Percentiles rank a stretch among this genome's conserved stretches.
Conservation (phyloP, 1,284 basidiomycete genomes). For the Cyathus pygmaeus region DNA sequence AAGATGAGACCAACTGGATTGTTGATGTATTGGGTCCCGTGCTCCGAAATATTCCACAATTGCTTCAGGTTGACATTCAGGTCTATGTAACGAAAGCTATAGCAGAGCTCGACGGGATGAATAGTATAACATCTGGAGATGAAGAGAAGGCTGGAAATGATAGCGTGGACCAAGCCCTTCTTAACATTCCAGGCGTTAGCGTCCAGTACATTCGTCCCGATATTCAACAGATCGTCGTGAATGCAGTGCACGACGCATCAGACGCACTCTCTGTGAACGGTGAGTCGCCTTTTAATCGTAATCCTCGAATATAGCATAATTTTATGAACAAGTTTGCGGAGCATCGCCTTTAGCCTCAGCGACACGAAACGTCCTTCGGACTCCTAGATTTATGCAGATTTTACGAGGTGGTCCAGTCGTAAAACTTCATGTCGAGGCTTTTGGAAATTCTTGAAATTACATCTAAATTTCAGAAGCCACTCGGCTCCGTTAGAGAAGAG, state of each 20-base stretch:
- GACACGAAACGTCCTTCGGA: constrained; percentile 7
- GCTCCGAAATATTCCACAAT: constrained; percentile 23
- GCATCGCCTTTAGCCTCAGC: not conserved
- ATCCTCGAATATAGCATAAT: not conserved
- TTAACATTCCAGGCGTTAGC: not conserved
- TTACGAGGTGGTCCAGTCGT: constrained; percentile 20
- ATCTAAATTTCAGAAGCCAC: too few species aligned
- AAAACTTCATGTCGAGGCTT: constrained; percentile 4
- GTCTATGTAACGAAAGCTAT: constrained; percentile 40
- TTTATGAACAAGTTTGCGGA: constrained; percentile 1
- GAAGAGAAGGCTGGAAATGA: not conserved
- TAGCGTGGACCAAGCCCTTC: not conserved
- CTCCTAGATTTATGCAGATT: constrained; percentile 20
- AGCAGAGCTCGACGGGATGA: constrained; percentile 25
- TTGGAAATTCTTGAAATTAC: not conserved
- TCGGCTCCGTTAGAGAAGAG: too few species aligned
- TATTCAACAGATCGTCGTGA: not conserved
- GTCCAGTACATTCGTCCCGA: not conserved
- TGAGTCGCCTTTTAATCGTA: constrained; percentile 6
- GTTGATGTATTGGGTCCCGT: constrained; percentile 27
- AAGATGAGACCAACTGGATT: not conserved
- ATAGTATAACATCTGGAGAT: constrained; percentile 4
- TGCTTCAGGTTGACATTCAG: constrained; percentile 40
- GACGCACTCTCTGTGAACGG: constrained; percentile 42
- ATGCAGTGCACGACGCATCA: not conserved